Base-by-base conservation (phyloP, 2,329 filamentous ascomycete species). In the Colletotrichum siamense region DNA sequence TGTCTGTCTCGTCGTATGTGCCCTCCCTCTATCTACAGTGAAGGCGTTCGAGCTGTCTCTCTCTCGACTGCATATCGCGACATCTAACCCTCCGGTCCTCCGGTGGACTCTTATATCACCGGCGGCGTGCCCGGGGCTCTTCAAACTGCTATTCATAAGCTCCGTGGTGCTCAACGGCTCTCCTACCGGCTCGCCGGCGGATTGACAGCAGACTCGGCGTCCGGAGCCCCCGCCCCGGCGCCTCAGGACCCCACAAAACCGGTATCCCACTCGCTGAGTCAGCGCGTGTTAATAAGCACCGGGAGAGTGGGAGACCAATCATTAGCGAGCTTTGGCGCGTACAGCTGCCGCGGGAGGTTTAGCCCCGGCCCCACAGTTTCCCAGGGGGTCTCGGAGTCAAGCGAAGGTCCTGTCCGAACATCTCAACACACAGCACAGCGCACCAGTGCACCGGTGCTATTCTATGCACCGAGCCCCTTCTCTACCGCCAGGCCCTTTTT, bases 391-490 rank as follows among this genome's bases (percentile, higher is more conserved):
- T 64, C 61, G 39, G 67, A 59, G 22, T n/a, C 59, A 63, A 61
- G 63, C 70, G 70, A 72, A 61, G 52, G 44, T 64, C 59, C 66
- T 36, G 59, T 49, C 59, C 71, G 34, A 74, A 71, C 59, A 74
- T 68, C 71, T 71, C 18, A 5, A 67, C 24, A 36, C 65, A 68
- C 44, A 52, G 22, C 65, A 68, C 44, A 52, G 24, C 22, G 28
- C 59, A n/a, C 30, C 44, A 49, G 44, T 22, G 44, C n/a, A 49
- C 34, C 3, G 91, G 15, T 44, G 30, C n/a, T 59, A 32, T 65
- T 68, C 32, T 30, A 49, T 52, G 30, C 52, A 28, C 22, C 30
- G 16, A 22, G 24, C n/a, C 34, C 32, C 39, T 34, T 30, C 24
- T 28, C 24, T 30, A 18, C 30, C 16, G 10, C 10, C 44, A 18